These are phyloP conservation scores for Colletotrichum zoysiae DNA, from an alignment of 2,329 filamentous ascomycete species.

Conservation along the genomic window DNA sequence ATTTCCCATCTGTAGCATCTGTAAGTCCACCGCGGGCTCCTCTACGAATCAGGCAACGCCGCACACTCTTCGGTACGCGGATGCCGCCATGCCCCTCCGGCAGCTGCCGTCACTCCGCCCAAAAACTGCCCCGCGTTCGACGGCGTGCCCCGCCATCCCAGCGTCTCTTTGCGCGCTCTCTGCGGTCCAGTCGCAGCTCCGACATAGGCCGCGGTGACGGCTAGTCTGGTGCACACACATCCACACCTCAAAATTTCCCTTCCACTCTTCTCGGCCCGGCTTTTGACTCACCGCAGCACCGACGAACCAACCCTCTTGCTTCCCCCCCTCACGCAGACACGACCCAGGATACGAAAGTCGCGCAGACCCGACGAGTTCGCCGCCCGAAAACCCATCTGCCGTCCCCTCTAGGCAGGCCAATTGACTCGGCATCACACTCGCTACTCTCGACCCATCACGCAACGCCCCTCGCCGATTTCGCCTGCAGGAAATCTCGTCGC, in stretches of 20 bases:
- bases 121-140: constrained; percentile 42
- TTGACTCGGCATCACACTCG: constrained; percentile 29
- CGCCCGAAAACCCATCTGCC: not conserved
- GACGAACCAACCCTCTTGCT: not conserved
- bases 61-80: constrained; percentile 9
- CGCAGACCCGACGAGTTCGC: constrained; percentile 24
- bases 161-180: constrained; percentile 12
- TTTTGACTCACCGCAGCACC: constrained; percentile 40
- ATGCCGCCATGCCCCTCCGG: constrained; percentile 33
- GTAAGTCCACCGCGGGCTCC: constrained; percentile 9
- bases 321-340: not conserved
- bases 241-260: constrained; percentile 39
- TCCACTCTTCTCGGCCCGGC: constrained; percentile 3
- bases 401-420: constrained; percentile 17
- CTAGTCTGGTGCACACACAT: constrained; percentile 15
- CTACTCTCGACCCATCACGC: constrained; percentile 11
- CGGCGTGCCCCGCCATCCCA: constrained; percentile 44
- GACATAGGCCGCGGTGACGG: constrained; percentile 44
- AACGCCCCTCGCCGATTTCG: constrained; percentile 4
- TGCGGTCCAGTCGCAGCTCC: constrained; percentile 39
- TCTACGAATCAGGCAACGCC: constrained; percentile 32
- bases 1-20: not conserved
- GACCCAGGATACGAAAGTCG: constrained; percentile 28
- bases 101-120: constrained; percentile 28
- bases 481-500: constrained; percentile 32